Evolutionary conservation across 2,329 filamentous ascomycete genomes (phyloP), one percentile per base, ranked within the genome.

Genomic region (Scleromitrula shiraiana): DNA sequence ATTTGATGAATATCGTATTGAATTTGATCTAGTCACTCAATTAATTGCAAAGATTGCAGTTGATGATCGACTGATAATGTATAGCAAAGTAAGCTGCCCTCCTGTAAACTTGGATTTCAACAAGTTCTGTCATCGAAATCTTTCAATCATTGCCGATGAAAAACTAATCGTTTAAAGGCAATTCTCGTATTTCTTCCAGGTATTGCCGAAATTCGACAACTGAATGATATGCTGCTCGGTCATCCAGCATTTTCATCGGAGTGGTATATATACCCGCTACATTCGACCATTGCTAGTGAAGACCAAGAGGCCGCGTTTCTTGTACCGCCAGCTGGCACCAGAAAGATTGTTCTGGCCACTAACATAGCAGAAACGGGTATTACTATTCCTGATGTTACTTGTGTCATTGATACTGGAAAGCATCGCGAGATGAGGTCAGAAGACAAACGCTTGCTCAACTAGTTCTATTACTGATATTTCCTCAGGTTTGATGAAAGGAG

Each of bases 351-450:
- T 2, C 76, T 98, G 46, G 90, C 93, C 2, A 98, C 93, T 12
- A 98, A 98, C 62, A 98, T 98, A 64, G 93, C 93, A 4, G 93
- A 98, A 66, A 98, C 93, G 0, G 93, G 93, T 70, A 95, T 98
- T 62, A 98, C 93, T 0, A 98, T 98, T 56, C 93, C 93, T 1
- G 93, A 98, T 63, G 88, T 98, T 24, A 97, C 93, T 0, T 95
- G 90, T 59, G 93, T 98, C 38, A 85, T 98, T 50, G 93, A 98
- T 65, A 90, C 89, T 0, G 93, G 93, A 49, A 97, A 95, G 66
- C 91, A 97, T 67, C 89, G 94, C 56, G 91, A 95, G 66, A 96
- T 96, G 91, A 76, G 91, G 60, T 59, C 40, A 50, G 20, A 14
- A 38, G 14, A 19, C 20, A 17, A 6, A 9, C n/a, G 7, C 8